These are phyloP conservation scores for Clonostachys byssicola DNA, from an alignment of 2,329 filamentous ascomycete genomes.

Conservation along the genomic window DNA sequence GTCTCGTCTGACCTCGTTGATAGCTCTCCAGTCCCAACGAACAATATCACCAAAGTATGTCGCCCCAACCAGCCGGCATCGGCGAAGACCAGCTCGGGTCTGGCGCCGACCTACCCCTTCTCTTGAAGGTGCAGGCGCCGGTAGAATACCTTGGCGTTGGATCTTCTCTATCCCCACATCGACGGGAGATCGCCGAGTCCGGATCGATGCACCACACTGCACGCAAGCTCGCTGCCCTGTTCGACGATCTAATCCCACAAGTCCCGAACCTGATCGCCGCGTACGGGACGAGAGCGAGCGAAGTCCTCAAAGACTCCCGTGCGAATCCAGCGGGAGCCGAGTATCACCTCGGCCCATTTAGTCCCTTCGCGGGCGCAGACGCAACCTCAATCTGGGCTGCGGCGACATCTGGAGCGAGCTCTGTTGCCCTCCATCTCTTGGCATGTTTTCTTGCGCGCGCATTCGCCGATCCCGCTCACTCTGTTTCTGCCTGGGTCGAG, in stretches of 20 bases:
- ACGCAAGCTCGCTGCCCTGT: slow-evolving; percentile 29
- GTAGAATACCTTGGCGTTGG: slow-evolving; percentile 25
- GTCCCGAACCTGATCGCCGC: slow-evolving; percentile 18
- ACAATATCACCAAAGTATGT: too few relatives aligned
- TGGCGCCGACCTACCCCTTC: slow-evolving; percentile 27
- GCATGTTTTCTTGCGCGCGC: slow-evolving; percentile 22
- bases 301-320: slow-evolving; percentile 14
- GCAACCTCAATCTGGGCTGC: slow-evolving; percentile 14
- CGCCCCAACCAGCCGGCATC: too few relatives aligned
- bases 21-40: too few relatives aligned
- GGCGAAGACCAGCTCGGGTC: too few relatives aligned
- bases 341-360: slow-evolving; percentile 11
- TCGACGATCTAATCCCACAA: slow-evolving; percentile 21
- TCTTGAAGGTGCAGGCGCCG: slow-evolving; percentile 30
- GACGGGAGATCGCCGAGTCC: slow-evolving; percentile 27
- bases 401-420: slow-evolving; percentile 15
- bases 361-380: slow-evolving; percentile 14
- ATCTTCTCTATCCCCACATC: slow-evolving; percentile 14
- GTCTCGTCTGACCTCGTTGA: too few relatives aligned
- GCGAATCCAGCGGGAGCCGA: slow-evolving; percentile 1
- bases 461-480: slow-evolving; percentile 10
- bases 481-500: slow-evolving; percentile 23
- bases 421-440: slow-evolving; percentile 22
- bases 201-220: slow-evolving; percentile 29
- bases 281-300: slow-evolving; percentile 23